A percentile compares a stretch with the other conserved stretches of the same genome.
phyloP scores from a whole-genome alignment of 192 early-diverging fungal genomes.

The Backusella liffmaniae region DNA sequence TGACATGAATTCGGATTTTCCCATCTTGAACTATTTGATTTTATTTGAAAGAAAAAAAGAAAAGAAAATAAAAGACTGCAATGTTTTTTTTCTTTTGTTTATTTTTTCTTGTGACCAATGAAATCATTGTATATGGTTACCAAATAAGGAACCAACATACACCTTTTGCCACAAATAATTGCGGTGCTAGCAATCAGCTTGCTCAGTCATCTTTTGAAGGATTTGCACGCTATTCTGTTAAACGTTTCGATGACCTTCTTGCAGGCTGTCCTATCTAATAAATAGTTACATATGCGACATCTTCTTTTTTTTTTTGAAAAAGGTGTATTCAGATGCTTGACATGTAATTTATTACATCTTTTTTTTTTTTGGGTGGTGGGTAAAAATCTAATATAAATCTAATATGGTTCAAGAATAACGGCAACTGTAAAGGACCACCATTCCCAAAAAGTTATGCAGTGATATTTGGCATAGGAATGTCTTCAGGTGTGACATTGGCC shows the following conservation, averaged over 20 bases:
- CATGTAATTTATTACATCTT: background rate
- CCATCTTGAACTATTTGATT: constrained; percentile 10
- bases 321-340: too few species aligned
- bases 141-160: background rate
- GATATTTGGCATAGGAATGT: constrained; percentile 5
- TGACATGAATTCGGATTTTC: constrained; percentile 60
- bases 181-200: too few species aligned
- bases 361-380: background rate
- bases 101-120: background rate
- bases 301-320: too few species aligned
- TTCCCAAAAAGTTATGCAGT: background rate
- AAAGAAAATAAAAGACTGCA: background rate
- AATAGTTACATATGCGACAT: too few species aligned
- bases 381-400: too few species aligned
- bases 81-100: background rate
- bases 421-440: too few species aligned
- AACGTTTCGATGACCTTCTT: too few species aligned
- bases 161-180: too few species aligned
- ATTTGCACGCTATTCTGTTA: too few species aligned
- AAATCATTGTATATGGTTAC: background rate
- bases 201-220: too few species aligned
- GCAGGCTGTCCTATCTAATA: too few species aligned
- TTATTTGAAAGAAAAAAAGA: background rate
- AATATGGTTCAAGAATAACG: too few species aligned
- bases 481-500: constrained; percentile 44